Evolutionary conservation across 2,329 filamentous ascomycete genomes (phyloP), one percentile per base, ranked within the genome.

Genomic region (Phaeosphaeriaceae sp.): DNA sequence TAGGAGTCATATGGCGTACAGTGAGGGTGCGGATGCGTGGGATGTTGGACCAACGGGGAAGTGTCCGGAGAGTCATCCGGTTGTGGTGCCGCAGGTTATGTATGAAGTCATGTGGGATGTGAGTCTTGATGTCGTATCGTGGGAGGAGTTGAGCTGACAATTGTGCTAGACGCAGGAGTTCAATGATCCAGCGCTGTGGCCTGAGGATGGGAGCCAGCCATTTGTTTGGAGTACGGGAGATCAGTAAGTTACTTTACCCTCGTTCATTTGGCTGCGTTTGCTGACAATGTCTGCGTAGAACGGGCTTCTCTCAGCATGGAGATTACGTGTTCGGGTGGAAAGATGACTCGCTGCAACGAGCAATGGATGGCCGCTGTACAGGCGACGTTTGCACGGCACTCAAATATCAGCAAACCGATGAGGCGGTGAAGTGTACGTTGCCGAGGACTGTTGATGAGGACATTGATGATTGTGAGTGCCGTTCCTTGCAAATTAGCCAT

Each of bases 1-100:
- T 80, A 79, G 63, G 75, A 83, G 84, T 63, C 91, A 91, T 82
- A 88, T 89, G 81, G 82, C 80, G 19, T 91, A 85, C 60, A 64
- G 69, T 32, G 62, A 35, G 2, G 67, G 66, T 10, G 51, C 64
- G 17, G 47, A 52, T 1, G 59, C 65, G 1, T 64, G 58, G 24
- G 69, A 70, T 59, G 69, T 71, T n/a, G 70, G 68, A 2, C 68
- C 69, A 9, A 72, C 69, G 2, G 70, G 70, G 9, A 67, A 6
- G 6, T 73, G 70, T 50, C 69, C 70, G 19, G 47, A 44, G 47
- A 71, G 56, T 24, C 70, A 72, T 63, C 70, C 68, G 9, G 67
- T 73, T 23, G 54, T 63, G 8, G 70, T 73, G 44, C 70, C 70
- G 43, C 70, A 73, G 54, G 68, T 73, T 0, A 73, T 73, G 70